Evolutionary conservation across 2,329 filamentous ascomycete species (phyloP), one percentile per base, ranked within the genome.

Genomic region (Xylariaceae sp.): DNA sequence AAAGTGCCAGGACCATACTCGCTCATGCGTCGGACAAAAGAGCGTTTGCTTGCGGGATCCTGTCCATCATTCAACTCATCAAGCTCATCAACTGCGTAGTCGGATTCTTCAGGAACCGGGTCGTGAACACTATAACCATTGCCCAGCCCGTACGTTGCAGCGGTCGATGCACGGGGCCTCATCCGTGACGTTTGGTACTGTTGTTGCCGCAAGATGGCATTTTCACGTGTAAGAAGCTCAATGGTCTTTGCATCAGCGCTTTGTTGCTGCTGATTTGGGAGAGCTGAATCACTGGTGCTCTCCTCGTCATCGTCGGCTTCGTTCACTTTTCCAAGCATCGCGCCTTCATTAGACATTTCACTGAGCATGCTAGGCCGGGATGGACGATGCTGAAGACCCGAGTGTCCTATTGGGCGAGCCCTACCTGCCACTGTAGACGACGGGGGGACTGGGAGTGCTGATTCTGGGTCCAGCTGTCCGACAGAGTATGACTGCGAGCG

Each of bases 401-500:
- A 77, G 51, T 85, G 81, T 19, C 77, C 76, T n/a, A 72, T 56
- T 27, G 71, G 60, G 40, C 77, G 74, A 39, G 74, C 67, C 38
- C 79, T 73, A n/a, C 75, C 71, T 11, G 72, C 64, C 34, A 80
- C 64, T 19, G 75, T 67, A 3, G 76, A 67, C 4, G 77, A 69
- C 3, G 74, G 64, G 45, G 66, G 69, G 63, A 75, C 67, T 12
- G 68, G 57, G 3, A 59, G 59, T 12, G 67, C 59, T 1, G 68
- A 68, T 47, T 92, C 87, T 1, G 83, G 78, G 42, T 95, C 90
- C 49, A 90, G 74, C 63, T 96, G 91, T 4, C 91, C 91, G 38
- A 95, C 92, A 0, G 92, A 97, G 66, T 97, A 97, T 4, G 93
- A 97, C 66, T 96, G 89, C 5, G 93, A 98, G 35, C 93, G 84